phyloP scores from a whole-genome alignment of 441 rosid species.

The Populus trichocarpa region DNA sequence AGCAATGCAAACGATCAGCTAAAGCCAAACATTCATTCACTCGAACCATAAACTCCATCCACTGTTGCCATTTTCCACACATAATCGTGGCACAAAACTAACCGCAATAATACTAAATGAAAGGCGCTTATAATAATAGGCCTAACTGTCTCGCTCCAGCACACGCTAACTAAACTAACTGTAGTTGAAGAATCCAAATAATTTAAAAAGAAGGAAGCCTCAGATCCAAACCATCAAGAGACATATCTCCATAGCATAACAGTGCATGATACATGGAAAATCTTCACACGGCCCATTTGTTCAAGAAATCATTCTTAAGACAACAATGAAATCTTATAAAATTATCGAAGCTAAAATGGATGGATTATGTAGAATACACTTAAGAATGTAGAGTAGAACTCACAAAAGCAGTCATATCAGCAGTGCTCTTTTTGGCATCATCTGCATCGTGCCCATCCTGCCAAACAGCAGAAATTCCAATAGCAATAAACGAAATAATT shows the following conservation, averaged over 20 bases:
- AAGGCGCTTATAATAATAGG: neutral
- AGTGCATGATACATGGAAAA: neutral
- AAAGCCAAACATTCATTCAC: neutral
- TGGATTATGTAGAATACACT: neutral
- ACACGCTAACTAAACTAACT: neutral
- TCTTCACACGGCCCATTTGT: neutral
- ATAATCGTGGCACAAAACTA: neutral
- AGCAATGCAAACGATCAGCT: constrained; percentile 12
- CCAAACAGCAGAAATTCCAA: neutral
- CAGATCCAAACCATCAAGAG: neutral
- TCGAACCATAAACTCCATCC: constrained; percentile 7
- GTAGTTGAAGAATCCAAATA: neutral
- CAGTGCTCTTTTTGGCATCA: constrained; percentile 67
- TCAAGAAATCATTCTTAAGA: neutral
- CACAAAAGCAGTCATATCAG: constrained; percentile 82
- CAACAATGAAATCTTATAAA: neutral
- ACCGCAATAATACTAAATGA: neutral
- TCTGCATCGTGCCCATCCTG: constrained; percentile 80
- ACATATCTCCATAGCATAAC: neutral
- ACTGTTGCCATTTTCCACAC: neutral
- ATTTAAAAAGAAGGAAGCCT: neutral
- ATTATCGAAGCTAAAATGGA: neutral
- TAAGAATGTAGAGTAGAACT: constrained; percentile 25
- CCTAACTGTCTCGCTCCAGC: neutral
- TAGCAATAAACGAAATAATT: neutral